Evolutionary conservation across 2,329 filamentous ascomycete species (phyloP).

Genomic region (Chaetomiaceae sp.): DNA sequence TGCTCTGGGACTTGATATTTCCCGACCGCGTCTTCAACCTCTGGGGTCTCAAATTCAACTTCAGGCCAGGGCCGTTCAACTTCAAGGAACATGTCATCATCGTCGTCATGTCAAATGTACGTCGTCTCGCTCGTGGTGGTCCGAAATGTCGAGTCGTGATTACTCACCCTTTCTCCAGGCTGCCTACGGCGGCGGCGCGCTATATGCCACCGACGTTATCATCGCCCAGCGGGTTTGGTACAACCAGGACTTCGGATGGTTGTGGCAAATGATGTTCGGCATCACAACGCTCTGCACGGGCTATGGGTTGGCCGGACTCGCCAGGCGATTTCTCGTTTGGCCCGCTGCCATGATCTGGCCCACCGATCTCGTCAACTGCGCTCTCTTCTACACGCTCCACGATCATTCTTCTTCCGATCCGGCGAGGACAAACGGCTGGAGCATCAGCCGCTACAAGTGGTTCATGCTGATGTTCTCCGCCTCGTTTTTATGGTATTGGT

Average conservation of each 20-base stretch:
- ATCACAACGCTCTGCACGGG: conserved; percentile 58
- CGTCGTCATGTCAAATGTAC: conserved; percentile 58
- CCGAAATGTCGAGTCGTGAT: neutral
- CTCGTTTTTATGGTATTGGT: conserved; percentile 50
- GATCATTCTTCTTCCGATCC: conserved; percentile 51
- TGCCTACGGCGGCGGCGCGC: conserved; percentile 50
- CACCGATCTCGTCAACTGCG: conserved; percentile 52
- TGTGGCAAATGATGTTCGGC: conserved; percentile 53
- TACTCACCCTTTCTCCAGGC: conserved; percentile 33
- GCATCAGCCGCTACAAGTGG: conserved; percentile 55
- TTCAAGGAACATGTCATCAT: conserved; percentile 57
- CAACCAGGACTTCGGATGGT: conserved; percentile 50
- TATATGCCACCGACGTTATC: conserved; percentile 51
- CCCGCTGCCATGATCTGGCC: conserved; percentile 63
- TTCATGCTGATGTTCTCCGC: conserved; percentile 52
- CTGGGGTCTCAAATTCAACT: conserved; percentile 49
- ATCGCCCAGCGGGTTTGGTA: conserved; percentile 52
- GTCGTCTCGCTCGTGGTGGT: conserved; percentile 21
- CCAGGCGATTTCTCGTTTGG: conserved; percentile 52
- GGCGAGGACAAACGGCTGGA: conserved; percentile 51
- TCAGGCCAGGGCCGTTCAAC: conserved; percentile 53
- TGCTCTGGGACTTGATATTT: conserved; percentile 49
- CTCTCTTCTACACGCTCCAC: conserved; percentile 60
- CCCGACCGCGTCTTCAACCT: conserved; percentile 46
- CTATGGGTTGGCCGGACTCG: conserved; percentile 56